A percentile compares a stretch with the other conserved stretches of the same genome.
phyloP scores from a whole-genome alignment of 1,139 yeast genomes.

The Candida freyschussii region DNA sequence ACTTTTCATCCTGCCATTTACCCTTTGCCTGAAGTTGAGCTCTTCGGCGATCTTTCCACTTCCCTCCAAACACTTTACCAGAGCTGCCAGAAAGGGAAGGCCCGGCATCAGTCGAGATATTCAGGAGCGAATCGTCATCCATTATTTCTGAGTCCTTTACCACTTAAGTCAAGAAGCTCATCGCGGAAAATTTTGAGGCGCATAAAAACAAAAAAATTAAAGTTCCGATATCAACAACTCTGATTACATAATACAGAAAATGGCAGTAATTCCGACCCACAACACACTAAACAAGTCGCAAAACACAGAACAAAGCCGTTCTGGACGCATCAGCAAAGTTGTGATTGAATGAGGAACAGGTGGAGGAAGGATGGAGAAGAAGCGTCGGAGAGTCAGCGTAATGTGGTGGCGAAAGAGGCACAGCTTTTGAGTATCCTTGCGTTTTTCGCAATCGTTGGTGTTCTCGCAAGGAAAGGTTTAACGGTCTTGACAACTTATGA shows the following conservation, averaged over 20 bases:
- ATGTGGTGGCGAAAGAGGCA: conserved; percentile 1
- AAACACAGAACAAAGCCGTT: too few relatives aligned
- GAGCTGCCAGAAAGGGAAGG: conserved; percentile 9
- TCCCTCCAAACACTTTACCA: conserved; percentile 57
- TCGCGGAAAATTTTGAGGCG: conserved; percentile 3
- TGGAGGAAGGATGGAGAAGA: too few relatives aligned
- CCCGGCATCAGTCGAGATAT: conserved; percentile 43
- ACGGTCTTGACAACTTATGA: conserved; percentile 21
- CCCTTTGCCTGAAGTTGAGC: conserved; percentile 39
- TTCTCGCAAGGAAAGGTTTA: conserved; percentile 25
- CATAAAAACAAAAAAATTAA: too few relatives aligned
- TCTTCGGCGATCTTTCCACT: conserved; percentile 75
- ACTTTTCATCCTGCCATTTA: conserved; percentile 28
- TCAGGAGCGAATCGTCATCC: conserved; percentile 66
- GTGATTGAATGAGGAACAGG: too few relatives aligned
- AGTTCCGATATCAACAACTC: too few relatives aligned
- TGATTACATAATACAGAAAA: too few relatives aligned
- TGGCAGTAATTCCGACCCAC: too few relatives aligned
- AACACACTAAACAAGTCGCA: too few relatives aligned
- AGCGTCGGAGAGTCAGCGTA: background rate
- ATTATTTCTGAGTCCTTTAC: conserved; percentile 4
- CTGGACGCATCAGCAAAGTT: too few relatives aligned
- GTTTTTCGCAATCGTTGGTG: conserved; percentile 23
- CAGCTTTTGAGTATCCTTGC: conserved; percentile 14
- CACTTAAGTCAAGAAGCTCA: background rate